Percentiles rank a stretch among this genome's conserved stretches.
Conservation (phyloP, 176 grass and related monocot species). For the Eragrostis nindensis region DNA sequence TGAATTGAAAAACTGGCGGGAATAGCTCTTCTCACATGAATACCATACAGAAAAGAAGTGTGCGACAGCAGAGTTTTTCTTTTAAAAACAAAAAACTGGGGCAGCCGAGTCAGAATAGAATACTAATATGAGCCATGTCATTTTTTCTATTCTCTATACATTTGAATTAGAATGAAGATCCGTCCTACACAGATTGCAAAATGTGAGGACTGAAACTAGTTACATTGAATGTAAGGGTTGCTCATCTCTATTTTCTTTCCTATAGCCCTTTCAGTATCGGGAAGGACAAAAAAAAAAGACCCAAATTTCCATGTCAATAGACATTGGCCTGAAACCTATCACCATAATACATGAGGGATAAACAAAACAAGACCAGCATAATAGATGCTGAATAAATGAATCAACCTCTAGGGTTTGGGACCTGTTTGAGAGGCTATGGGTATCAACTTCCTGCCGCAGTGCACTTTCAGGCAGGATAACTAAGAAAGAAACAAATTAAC, state of each 20-base stretch:
- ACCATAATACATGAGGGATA: background rate
- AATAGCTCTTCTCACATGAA: too few relatives aligned
- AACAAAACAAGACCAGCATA: background rate
- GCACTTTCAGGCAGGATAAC: background rate
- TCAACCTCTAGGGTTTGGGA: background rate
- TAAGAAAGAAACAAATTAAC: background rate
- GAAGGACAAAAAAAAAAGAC: background rate
- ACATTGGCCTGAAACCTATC: conserved; percentile 5
- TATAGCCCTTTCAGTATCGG: background rate
- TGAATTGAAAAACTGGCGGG: too few relatives aligned
- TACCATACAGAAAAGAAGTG: too few relatives aligned
- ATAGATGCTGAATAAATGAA: background rate
- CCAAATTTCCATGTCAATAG: conserved; percentile 1
- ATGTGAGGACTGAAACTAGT: background rate
- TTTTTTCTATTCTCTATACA: background rate
- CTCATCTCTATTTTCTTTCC: background rate
- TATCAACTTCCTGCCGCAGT: background rate
- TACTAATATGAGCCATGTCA: conserved; percentile 4
- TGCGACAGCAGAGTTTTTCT: too few relatives aligned
- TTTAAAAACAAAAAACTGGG: background rate
- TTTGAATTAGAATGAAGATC: background rate
- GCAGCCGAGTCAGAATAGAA: background rate
- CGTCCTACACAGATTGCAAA: conserved; percentile 15
- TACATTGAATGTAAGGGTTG: conserved; percentile 13
- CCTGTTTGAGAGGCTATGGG: background rate